These are phyloP conservation scores for Eimeria tenella DNA, from an alignment of 169 alveolate species.

Conservation along the genomic window DNA sequence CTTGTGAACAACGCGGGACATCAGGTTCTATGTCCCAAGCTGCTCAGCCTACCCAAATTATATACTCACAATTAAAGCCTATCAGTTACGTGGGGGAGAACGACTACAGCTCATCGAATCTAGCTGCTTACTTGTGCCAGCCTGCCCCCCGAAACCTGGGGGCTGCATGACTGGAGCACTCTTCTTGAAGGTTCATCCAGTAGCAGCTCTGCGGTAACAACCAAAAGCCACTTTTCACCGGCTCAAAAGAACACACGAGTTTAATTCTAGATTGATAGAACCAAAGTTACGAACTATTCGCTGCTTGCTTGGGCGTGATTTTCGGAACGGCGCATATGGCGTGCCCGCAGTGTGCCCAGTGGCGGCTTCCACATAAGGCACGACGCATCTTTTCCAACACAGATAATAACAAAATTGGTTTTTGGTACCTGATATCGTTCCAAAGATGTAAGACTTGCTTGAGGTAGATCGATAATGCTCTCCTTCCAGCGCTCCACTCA, in stretches of 20 bases:
- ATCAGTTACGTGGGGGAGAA: too few species aligned
- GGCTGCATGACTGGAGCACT: conserved; percentile 18
- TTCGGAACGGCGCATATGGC: not conserved
- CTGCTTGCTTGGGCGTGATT: not conserved
- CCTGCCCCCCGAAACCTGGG: not conserved
- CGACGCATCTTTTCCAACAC: too few species aligned
- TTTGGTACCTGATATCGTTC: too few species aligned
- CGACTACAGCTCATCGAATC: too few species aligned
- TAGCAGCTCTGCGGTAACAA: not conserved
- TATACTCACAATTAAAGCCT: too few species aligned
- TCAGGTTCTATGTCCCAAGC: too few species aligned
- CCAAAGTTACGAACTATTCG: not conserved
- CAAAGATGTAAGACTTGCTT: not conserved
- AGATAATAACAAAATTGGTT: too few species aligned
- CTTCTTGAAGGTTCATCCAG: not conserved
- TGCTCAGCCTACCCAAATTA: too few species aligned
- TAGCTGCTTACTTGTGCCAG: too few species aligned
- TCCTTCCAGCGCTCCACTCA: not conserved
- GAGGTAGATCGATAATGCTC: conserved; percentile 9
- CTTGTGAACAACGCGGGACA: too few species aligned
- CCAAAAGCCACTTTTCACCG: not conserved
- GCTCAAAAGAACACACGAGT: not conserved
- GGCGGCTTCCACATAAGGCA: not conserved
- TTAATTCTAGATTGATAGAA: not conserved
- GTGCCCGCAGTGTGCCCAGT: not conserved